These are phyloP conservation scores for Ascochyta rabiei DNA, from an alignment of 2,329 filamentous ascomycete genomes.

Conservation along the genomic window DNA sequence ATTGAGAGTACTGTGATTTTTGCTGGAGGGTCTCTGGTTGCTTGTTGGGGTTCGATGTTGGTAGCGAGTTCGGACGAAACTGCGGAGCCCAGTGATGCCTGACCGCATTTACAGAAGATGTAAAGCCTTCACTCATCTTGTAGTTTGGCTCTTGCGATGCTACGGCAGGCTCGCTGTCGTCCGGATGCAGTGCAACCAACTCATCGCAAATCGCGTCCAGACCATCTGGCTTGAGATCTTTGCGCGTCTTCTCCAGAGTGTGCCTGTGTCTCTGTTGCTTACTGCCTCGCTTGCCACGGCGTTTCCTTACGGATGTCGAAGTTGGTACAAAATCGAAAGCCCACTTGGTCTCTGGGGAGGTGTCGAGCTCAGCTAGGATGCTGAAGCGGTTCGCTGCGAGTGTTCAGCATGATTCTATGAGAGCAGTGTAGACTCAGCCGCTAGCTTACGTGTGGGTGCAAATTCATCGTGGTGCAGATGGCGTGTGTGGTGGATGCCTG, in stretches of 20 bases:
- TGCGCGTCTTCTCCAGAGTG: not conserved
- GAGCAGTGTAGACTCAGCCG: too few relatives aligned
- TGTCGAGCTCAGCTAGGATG: conserved; percentile 30
- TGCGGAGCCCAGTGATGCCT: conserved; percentile 33
- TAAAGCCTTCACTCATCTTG: not conserved
- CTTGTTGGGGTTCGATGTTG: not conserved
- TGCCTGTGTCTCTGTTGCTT: conserved; percentile 22
- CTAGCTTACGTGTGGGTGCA: conserved; percentile 27
- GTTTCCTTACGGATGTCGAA: conserved; percentile 6
- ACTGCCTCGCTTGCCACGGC: conserved; percentile 29
- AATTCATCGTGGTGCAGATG: conserved; percentile 28
- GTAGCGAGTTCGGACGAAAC: conserved; percentile 23
- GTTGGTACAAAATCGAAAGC: conserved; percentile 26
- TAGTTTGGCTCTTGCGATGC: not conserved
- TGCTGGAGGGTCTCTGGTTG: conserved; percentile 1
- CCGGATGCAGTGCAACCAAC: conserved; percentile 15
- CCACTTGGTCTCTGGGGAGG: conserved; percentile 26
- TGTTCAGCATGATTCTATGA: not conserved
- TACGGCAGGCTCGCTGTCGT: conserved; percentile 4
- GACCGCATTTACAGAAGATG: conserved; percentile 12
- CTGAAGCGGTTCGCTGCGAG: conserved; percentile 38
- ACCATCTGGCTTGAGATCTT: not conserved
- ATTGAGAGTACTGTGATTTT: not conserved
- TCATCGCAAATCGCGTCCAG: conserved; percentile 16
- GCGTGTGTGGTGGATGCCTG: conserved; percentile 11